Conservation (phyloP, 305 asterid genomes). For the Solanum aculeatissimum region DNA sequence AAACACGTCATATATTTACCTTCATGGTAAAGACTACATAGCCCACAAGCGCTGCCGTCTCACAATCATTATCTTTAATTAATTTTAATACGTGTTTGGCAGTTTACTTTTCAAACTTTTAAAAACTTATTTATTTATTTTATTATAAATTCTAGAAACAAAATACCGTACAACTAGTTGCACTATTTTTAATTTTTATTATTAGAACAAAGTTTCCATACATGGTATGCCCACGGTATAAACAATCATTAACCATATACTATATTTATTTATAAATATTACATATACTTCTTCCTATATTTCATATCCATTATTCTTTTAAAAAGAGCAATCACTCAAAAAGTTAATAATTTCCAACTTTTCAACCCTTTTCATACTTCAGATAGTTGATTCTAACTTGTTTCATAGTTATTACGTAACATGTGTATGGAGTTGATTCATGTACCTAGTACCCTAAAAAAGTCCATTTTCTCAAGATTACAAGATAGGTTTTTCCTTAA, state of each 20-base stretch:
- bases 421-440: not conserved
- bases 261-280: not conserved
- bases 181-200: not conserved
- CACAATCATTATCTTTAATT: not conserved
- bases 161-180: not conserved
- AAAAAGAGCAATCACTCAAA: not conserved
- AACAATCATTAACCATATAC: not conserved
- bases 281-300: not conserved
- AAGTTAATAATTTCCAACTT: not conserved
- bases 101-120: not conserved
- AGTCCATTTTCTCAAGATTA: not conserved
- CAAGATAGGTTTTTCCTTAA: not conserved
- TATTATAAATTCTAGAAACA: not conserved
- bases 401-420: not conserved
- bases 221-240: not conserved
- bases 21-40: not conserved
- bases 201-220: not conserved
- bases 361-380: not conserved
- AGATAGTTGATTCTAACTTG: not conserved
- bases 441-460: not conserved
- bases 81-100: not conserved
- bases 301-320: not conserved
- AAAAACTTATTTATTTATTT: not conserved
- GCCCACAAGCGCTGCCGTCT: not conserved
- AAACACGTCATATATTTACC: not conserved